phyloP scores from a whole-genome alignment of 345 rosid genomes.

The Populus pruinosa region DNA sequence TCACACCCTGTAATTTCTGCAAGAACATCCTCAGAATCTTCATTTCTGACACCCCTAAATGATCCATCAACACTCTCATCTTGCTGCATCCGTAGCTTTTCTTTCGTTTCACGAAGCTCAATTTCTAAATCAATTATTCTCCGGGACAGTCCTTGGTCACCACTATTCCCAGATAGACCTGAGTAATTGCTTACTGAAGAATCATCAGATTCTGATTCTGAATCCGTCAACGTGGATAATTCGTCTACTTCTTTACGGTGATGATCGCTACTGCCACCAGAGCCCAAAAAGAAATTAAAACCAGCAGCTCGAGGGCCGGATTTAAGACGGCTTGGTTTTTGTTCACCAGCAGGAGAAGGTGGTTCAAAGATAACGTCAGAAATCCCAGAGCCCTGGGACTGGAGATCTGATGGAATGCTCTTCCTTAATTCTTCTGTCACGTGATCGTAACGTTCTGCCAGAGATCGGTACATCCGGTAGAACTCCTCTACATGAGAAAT shows the following conservation, averaged over 20 bases:
- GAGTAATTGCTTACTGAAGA: constrained; percentile 47
- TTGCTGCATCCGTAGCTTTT: constrained; percentile 22
- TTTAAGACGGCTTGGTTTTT: constrained; percentile 20
- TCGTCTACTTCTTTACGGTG: constrained; percentile 55
- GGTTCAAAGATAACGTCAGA: constrained; percentile 25
- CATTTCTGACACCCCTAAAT: constrained; percentile 22
- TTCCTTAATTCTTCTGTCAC: constrained; percentile 36
- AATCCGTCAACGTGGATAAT: constrained; percentile 64
- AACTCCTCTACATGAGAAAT: constrained; percentile 40
- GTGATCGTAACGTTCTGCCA: constrained; percentile 45
- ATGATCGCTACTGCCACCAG: constrained; percentile 47
- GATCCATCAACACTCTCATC: constrained; percentile 30
- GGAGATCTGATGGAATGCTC: constrained; percentile 28
- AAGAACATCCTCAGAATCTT: constrained; percentile 38
- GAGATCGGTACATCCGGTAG: constrained; percentile 38
- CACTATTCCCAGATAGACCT: constrained; percentile 25
- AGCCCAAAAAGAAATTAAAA: constrained; percentile 40
- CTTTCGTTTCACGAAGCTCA: constrained; percentile 30
- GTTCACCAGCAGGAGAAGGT: constrained; percentile 38
- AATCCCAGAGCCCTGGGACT: constrained; percentile 33
- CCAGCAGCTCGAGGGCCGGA: constrained; percentile 41
- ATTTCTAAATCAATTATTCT: constrained; percentile 30
- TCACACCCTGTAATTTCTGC: constrained; percentile 30
- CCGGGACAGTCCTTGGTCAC: constrained; percentile 22
- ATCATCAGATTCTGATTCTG: constrained; percentile 66